These are phyloP conservation scores for Aspergillus fumigatiaffinis DNA, from an alignment of 2,329 filamentous ascomycete genomes.

Conservation along the genomic window DNA sequence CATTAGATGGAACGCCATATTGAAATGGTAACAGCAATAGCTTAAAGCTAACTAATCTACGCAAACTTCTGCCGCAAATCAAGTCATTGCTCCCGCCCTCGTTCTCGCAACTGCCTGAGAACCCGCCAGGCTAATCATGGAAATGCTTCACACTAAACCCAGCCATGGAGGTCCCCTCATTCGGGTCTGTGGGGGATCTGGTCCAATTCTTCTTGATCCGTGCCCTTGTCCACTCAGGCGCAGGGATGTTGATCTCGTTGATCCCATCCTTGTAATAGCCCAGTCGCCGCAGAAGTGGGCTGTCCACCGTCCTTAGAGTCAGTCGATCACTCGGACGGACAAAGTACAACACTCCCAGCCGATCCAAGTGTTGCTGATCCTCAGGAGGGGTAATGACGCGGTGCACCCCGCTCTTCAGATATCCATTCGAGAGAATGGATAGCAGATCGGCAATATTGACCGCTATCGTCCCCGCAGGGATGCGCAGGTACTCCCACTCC, in stretches of 20 bases:
- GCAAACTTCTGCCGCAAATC: no score
- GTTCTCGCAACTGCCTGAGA: no score
- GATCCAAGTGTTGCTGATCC: slow-evolving; percentile 41
- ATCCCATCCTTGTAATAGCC: slow-evolving; percentile 16
- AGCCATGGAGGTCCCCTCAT: slow-evolving; percentile 4
- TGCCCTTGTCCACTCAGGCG: slow-evolving; percentile 22
- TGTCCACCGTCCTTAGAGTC: slow-evolving; percentile 27
- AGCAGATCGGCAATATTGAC: slow-evolving; percentile 51
- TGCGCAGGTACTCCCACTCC: slow-evolving; percentile 48
- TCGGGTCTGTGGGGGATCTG: slow-evolving; percentile 8
- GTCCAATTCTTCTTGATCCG: slow-evolving; percentile 29
- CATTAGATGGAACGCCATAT: no score
- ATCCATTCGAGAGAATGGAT: slow-evolving; percentile 47
- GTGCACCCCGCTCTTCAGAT: slow-evolving; percentile 46
- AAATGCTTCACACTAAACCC: slow-evolving; percentile 5
- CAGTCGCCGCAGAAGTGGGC: slow-evolving; percentile 29
- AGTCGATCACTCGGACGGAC: slow-evolving; percentile 39
- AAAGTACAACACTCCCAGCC: slow-evolving; percentile 41
- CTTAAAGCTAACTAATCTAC: no score
- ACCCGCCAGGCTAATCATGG: background rate
- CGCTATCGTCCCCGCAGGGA: slow-evolving; percentile 45
- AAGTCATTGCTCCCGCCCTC: no score
- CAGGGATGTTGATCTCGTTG: slow-evolving; percentile 12
- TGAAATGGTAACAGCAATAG: no score
- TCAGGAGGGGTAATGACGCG: slow-evolving; percentile 44